Base-by-base conservation (phyloP, 1,139 yeast genomes). In the Lodderomyces beijingensis region DNA sequence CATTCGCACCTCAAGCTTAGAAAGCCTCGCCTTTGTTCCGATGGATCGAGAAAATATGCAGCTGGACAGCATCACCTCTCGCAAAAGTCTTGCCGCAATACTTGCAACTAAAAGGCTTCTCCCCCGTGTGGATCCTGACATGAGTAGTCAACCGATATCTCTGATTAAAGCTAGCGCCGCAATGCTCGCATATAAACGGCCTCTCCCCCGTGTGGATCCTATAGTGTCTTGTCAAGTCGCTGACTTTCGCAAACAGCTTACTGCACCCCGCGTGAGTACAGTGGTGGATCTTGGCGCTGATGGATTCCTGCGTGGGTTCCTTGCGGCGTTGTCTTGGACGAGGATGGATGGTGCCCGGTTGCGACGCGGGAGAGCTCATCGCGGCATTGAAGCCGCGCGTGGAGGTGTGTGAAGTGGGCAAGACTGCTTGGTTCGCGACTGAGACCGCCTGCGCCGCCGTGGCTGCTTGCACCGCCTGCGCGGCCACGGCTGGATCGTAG, bases 201-300 rank as follows among this genome's bases (percentile, higher is more conserved):
- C 53, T 39, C 29, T 53, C 59, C 16, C 58, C 62, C 5, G 59
- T 47, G 34, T 54, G 59, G 27, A 49, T 45, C 14, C 58, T 39
- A 14, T 35, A 33, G 32, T 54, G 59, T 30, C 59, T 43, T 7
- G 47, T 48, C 37, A 53, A 46, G 36, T 54, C 59, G 17, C 51
- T 45, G 4, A 40, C 35, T 30, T 54, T 54, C 16, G 45, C 46
- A 38, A 53, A 54, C 30, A 48, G 35, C 36, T 42, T 46, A 11
- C 34, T 37, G 32, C 58, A 53, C 5, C 42, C 47, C 22, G 33
- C 40, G 17, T 33, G 27, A 18, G 41, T 35, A 36, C 58, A 53
- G 13, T 36, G 29, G 30, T 52, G 55, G 13, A 41, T 35, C 31
- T 47, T 51, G n/a, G 45, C 43, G 10, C 40, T 33, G 11, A 28